Evolutionary conservation across 495 filamentous ascomycete genomes (phyloP), one percentile per base, ranked within the genome.

Genomic region (Penicillium roqueforti): DNA sequence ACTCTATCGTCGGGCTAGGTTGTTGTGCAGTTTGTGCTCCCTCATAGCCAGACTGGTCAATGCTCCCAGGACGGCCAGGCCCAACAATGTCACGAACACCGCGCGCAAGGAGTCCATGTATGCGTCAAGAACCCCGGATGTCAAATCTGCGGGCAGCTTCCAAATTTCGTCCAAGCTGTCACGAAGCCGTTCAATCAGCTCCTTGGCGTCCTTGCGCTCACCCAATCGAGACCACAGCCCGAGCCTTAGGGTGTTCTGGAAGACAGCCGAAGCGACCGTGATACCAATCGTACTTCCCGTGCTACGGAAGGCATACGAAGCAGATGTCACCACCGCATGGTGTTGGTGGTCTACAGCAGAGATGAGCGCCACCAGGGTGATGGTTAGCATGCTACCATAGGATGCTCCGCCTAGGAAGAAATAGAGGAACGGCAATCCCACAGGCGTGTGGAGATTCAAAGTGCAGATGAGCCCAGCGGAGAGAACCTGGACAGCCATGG

Each of bases 251-350:
- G 73, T 63, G 34, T 93, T 93, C 63, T 95, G 89, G 61, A 93
- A 96, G 4, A 93, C 83, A 1, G 87, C 78, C 1, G 82, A 84
- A 5, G 87, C 86, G 45, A 92, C 69, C 0, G 90, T 88, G 55
- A 95, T 82, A 19, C 92, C 92, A 37, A 97, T 83, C 0, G 89
- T 91, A 26, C 83, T 83, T 7, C 92, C 92, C 0, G 91, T 90
- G 13, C 85, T 86, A 29, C 88, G 83, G 68, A 91, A 92, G 3
- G 87, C 86, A 58, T 90, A 96, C 0, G 84, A 89, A 3, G 88
- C 86, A 0, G 87, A 90, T 3, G 91, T 96, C 53, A 91, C 82
- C 32, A 93, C 86, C 6, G 92, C 91, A 62, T 96, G 92, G 51
- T 92, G 77, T 6, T 85, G 73, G 65, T 92, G 89, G 42, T 87